Evolutionary conservation across 2,329 filamentous ascomycete species (phyloP), one percentile per base, ranked within the genome.

Genomic region (Aspergillus pseudoglaucus): DNA sequence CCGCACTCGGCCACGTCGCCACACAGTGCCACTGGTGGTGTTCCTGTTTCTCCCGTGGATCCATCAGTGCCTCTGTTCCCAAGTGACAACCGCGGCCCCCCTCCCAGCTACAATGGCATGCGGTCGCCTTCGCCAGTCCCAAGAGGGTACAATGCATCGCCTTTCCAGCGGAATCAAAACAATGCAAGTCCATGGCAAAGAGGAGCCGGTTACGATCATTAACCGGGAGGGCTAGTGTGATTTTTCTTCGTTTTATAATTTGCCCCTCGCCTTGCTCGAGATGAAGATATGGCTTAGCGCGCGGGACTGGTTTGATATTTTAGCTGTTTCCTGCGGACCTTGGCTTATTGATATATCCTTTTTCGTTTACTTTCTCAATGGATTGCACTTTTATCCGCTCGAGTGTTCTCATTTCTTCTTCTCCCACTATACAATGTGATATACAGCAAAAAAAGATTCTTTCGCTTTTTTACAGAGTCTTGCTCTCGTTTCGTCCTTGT

Each of bases 141-240:
- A 39, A 57, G 65, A 53, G 58, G 59, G 49, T 61, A 61, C 46
- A 63, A 58, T 42, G 59, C 63, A 17, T 61, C 63, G 9, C 66
- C 67, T 1, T 57, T 66, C 45, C 74, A 69, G 58, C 66, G 76
- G 52, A 58, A 70, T 53, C 72, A 75, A 55, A 77, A 79, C 59
- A 81, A 74, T 60, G 64, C 76, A 33, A 83, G 79, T 67, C 80
- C 81, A 46, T 84, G 81, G 81, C 81, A 84, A 67, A 69, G 81
- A 62, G 81, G 81, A 39, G 81, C 81, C 27, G 81, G 81, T 40
- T 84, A 84, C 58, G 81, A 84, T 50, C 76, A 79, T 63, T 78
- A 69, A 67, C 54, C 45, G 18, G 7, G 37, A 20, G 10, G 48
- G 50, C 30, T 52, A 44, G 45, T 42, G 50, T 51, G 51, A 57